Conservation (phyloP, 2,329 filamentous ascomycete species). For the Xylariaceae sp. region DNA sequence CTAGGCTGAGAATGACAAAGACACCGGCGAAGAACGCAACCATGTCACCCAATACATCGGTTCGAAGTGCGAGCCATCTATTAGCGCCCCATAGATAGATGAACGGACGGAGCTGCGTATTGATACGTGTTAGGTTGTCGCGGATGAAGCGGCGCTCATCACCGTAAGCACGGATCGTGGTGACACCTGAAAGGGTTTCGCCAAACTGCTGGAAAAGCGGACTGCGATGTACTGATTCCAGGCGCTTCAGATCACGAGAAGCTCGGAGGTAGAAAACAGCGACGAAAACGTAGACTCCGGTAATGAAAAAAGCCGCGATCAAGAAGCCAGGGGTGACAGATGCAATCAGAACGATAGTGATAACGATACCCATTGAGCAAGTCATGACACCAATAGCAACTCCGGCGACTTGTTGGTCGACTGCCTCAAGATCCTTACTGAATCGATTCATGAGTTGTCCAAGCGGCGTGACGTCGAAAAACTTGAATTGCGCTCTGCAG, state of each 20-base stretch:
- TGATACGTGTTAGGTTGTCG: constrained; percentile 84
- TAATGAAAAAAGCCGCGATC: constrained; percentile 82
- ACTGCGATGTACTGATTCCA: constrained; percentile 91
- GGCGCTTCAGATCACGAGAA: constrained; percentile 89
- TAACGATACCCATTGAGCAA: constrained; percentile 65
- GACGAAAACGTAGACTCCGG: constrained; percentile 73
- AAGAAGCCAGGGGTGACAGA: constrained; percentile 87
- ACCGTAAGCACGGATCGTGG: constrained; percentile 93
- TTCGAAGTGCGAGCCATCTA: constrained; percentile 90
- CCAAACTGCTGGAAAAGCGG: constrained; percentile 97
- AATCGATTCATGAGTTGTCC: constrained; percentile 98
- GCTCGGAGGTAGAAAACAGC: constrained; percentile 85
- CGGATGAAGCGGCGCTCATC: constrained; percentile 90
- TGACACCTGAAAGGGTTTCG: constrained; percentile 90
- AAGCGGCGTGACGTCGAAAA: constrained; percentile 93
- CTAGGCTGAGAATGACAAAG: constrained; percentile 82
- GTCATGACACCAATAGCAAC: constrained; percentile 74
- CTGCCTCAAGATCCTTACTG: constrained; percentile 91
- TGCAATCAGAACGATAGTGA: constrained; percentile 84
- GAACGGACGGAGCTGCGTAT: constrained; percentile 87
- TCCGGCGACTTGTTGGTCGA: constrained; percentile 94
- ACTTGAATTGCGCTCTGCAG: constrained; percentile 88
- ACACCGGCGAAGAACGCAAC: constrained; percentile 91
- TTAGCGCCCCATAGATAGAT: constrained; percentile 97
- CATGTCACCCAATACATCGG: constrained; percentile 83